These are phyloP conservation scores for Dendrobium chrysotoxum DNA, from an alignment of 106 monocot species.

Conservation along the genomic window DNA sequence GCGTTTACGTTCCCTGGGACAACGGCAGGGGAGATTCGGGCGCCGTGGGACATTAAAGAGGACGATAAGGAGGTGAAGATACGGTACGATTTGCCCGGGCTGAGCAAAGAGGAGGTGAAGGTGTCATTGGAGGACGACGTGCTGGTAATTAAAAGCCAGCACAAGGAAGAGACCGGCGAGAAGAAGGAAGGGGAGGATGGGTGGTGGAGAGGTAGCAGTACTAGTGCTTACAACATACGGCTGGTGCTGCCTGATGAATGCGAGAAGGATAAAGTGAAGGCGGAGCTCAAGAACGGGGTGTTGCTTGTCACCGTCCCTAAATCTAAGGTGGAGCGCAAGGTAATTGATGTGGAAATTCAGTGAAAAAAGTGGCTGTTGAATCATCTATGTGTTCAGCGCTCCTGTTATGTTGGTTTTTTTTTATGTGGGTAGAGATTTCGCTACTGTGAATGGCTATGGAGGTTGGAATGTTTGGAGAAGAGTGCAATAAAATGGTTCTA, in stretches of 20 bases:
- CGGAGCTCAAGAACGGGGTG: conserved; percentile 79
- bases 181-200: conserved; percentile 11
- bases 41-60: conserved; percentile 62
- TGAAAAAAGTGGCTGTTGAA: background rate
- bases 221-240: conserved; percentile 43
- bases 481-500: too few species aligned
- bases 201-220: conserved; percentile 37
- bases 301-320: conserved; percentile 56
- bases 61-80: conserved; percentile 62
- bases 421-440: too few species aligned
- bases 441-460: too few species aligned
- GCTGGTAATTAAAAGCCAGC: conserved; percentile 53
- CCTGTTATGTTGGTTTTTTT: too few species aligned
- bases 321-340: conserved; percentile 37
- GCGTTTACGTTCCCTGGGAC: conserved; percentile 27
- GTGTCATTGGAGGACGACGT: conserved; percentile 67
- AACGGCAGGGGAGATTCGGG: conserved; percentile 14
- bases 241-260: conserved; percentile 53
- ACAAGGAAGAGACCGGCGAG: conserved; percentile 28
- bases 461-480: too few species aligned
- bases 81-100: conserved; percentile 76
- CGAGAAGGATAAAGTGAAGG: conserved; percentile 55
- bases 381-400: background rate
- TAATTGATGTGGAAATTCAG: conserved; percentile 40
- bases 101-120: conserved; percentile 64